A percentile compares a stretch with the other conserved stretches of the same genome.
Conservation (phyloP, 805 yeast species). For the Monosporozyma servazzii region DNA sequence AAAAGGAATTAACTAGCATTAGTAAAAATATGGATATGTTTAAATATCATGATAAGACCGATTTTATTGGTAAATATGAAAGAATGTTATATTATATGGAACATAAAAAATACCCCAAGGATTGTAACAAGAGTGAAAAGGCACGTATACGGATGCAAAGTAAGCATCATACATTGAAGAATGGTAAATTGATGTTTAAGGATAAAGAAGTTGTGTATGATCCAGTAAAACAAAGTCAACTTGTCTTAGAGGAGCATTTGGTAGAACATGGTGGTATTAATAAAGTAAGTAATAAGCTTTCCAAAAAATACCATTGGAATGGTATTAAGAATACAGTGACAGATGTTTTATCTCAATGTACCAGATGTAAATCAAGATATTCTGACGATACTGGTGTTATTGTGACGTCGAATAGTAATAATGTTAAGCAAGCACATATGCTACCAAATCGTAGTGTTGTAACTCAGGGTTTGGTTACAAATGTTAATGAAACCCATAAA, state of each 20-base stretch:
- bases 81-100: constrained; percentile 68
- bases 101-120: constrained; percentile 79
- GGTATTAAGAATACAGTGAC: constrained; percentile 83
- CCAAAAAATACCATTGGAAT: constrained; percentile 84
- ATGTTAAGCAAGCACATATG: constrained; percentile 23
- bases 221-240: constrained; percentile 61
- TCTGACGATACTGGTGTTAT: constrained; percentile 28
- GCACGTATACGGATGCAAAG: constrained; percentile 71
- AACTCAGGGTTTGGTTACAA: constrained; percentile 2
- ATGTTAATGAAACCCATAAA: not conserved
- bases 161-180: constrained; percentile 59
- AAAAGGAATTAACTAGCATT: constrained; percentile 58
- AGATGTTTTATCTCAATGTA: constrained; percentile 66
- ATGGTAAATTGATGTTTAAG: constrained; percentile 66
- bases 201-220: constrained; percentile 80
- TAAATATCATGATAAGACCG: constrained; percentile 20
- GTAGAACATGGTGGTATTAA: constrained; percentile 80
- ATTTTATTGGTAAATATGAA: constrained; percentile 48
- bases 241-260: constrained; percentile 63
- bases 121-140: constrained; percentile 74
- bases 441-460: constrained; percentile 11
- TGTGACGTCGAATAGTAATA: constrained; percentile 12
- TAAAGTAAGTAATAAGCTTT: constrained; percentile 67
- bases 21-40: constrained; percentile 25
- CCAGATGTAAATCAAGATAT: constrained; percentile 52